Conservation (phyloP, 2,329 filamentous ascomycete genomes). For the Scedosporium aurantiacum region DNA sequence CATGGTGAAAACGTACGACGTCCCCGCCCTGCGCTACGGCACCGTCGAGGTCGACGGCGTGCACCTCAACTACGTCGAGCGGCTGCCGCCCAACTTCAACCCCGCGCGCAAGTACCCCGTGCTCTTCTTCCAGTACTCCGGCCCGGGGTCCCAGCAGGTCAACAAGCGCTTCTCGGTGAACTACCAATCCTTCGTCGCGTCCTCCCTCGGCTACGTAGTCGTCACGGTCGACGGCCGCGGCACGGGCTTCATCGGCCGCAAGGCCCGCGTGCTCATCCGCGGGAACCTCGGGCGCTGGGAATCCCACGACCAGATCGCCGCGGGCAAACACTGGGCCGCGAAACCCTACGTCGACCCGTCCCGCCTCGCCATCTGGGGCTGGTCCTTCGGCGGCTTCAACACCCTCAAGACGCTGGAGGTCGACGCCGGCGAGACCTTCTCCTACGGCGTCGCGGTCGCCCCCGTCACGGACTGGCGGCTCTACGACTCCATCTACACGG, state of each 20-base stretch:
- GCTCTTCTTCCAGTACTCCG: constrained; percentile 89
- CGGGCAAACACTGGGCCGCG: constrained; percentile 70
- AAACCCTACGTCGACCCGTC: constrained; percentile 74
- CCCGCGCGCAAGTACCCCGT: constrained; percentile 80
- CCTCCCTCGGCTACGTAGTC: constrained; percentile 79
- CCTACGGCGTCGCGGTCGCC: constrained; percentile 95
- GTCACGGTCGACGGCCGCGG: constrained; percentile 90
- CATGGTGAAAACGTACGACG: constrained; percentile 62
- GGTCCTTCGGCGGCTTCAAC: constrained; percentile 94
- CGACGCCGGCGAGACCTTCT: constrained; percentile 81
- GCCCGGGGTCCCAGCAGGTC: constrained; percentile 85
- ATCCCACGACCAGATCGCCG: constrained; percentile 80
- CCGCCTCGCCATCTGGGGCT: constrained; percentile 91
- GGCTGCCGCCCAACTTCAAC: constrained; percentile 81
- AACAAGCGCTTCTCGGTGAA: constrained; percentile 71
- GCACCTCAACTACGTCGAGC: constrained; percentile 63
- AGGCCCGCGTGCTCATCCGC: constrained; percentile 70
- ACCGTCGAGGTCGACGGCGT: constrained; percentile 77
- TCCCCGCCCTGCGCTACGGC: constrained; percentile 73
- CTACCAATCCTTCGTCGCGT: constrained; percentile 83
- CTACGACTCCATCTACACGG: constrained; percentile 90
- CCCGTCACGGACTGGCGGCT: constrained; percentile 98
- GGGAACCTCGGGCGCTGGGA: constrained; percentile 79
- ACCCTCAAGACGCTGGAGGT: constrained; percentile 89
- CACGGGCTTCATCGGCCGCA: constrained; percentile 80